These are phyloP conservation scores for Gigaspora rosea DNA, from an alignment of 192 early-diverging fungal species.

Conservation along the genomic window DNA sequence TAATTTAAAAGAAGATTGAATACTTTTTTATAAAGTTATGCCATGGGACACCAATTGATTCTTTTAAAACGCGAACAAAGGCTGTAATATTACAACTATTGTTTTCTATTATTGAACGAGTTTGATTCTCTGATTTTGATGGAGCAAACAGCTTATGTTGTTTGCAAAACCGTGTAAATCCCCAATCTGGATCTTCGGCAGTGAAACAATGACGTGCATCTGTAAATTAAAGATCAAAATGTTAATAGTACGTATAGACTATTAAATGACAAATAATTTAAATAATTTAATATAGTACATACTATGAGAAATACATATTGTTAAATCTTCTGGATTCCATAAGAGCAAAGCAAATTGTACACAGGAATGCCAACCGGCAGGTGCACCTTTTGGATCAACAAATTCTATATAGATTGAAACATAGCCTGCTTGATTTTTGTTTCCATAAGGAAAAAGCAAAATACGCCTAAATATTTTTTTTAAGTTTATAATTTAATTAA, in stretches of 20 bases:
- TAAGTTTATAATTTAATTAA: background rate
- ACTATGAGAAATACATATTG: conserved; percentile 51
- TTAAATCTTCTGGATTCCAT: conserved; percentile 71
- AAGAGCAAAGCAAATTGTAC: conserved; percentile 79
- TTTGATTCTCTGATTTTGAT: conserved; percentile 34
- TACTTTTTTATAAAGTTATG: conserved; percentile 84
- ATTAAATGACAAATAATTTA: no score
- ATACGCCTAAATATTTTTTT: conserved; percentile 65
- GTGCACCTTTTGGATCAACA: conserved; percentile 63
- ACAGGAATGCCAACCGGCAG: conserved; percentile 45
- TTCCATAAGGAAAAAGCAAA: conserved; percentile 88
- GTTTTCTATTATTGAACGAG: conserved; percentile 67
- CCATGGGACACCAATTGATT: conserved; percentile 92
- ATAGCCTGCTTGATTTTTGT: conserved; percentile 58
- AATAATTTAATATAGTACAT: conserved; percentile 31
- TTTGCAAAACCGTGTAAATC: conserved; percentile 81
- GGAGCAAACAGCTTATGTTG: conserved; percentile 46
- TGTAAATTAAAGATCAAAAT: conserved; percentile 6
- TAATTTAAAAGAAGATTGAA: conserved; percentile 1
- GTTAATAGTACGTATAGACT: no score
- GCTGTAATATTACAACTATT: conserved; percentile 67
- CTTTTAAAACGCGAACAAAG: conserved; percentile 76
- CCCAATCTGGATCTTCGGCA: conserved; percentile 89
- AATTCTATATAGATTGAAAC: conserved; percentile 88
- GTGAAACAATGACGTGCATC: conserved; percentile 81